phyloP scores from a whole-genome alignment of 495 filamentous ascomycete species.

The Aspergillus diversus region DNA sequence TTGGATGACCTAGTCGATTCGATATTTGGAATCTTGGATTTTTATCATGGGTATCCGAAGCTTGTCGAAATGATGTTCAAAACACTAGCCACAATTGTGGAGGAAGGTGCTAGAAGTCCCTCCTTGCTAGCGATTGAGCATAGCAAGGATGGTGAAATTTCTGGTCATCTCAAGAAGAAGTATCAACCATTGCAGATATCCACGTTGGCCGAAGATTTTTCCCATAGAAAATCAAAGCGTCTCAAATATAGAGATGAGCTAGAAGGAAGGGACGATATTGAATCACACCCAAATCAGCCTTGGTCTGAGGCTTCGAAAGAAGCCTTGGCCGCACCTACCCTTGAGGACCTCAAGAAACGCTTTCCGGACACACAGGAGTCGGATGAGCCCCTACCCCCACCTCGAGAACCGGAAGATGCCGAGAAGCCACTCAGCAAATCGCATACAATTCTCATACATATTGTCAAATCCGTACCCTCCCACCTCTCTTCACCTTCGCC shows the following conservation, averaged over 20 bases:
- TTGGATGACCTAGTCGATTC: slow-evolving; percentile 88
- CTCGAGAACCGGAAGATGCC: slow-evolving; percentile 54
- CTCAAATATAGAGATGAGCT: slow-evolving; percentile 35
- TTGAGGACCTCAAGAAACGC: slow-evolving; percentile 37
- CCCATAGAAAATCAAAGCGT: slow-evolving; percentile 42
- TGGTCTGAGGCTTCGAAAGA: slow-evolving; percentile 37
- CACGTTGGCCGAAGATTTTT: slow-evolving; percentile 41
- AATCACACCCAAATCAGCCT: slow-evolving; percentile 42
- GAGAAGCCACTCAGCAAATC: slow-evolving; percentile 57
- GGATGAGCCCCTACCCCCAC: slow-evolving; percentile 43
- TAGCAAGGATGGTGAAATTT: slow-evolving; percentile 27
- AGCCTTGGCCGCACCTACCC: slow-evolving; percentile 30
- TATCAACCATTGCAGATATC: slow-evolving; percentile 43
- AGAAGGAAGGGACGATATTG: slow-evolving; percentile 35
- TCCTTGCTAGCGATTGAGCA: slow-evolving; percentile 56
- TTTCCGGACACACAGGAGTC: slow-evolving; percentile 39
- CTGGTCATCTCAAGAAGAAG: slow-evolving; percentile 43
- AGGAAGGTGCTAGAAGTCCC: slow-evolving; percentile 72
- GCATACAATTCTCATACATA: slow-evolving; percentile 65
- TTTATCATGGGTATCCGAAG: slow-evolving; percentile 88
- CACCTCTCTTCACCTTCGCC: slow-evolving; percentile 85
- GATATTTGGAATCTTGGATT: slow-evolving; percentile 87
- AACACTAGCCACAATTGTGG: slow-evolving; percentile 78
- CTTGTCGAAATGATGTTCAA: slow-evolving; percentile 86
- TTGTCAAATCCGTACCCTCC: slow-evolving; percentile 73